A percentile compares a stretch with the other conserved stretches of the same genome.
Conservation (phyloP, 2,329 filamentous ascomycete species). For the Claviceps capensis region DNA sequence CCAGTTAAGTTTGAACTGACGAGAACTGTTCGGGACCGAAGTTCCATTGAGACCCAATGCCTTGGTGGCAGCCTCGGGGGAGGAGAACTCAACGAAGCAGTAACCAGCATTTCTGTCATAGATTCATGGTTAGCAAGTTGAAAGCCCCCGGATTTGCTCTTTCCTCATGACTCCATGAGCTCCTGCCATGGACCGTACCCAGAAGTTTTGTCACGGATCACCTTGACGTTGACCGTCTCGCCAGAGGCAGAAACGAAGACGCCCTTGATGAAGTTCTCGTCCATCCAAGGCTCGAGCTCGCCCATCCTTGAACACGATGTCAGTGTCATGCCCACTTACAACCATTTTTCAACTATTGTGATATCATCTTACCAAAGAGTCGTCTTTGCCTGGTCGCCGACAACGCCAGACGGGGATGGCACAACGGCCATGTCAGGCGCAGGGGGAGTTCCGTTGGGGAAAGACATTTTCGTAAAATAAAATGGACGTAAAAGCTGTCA, state of each 20-base stretch:
- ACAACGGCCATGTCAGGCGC: slow-evolving; percentile 23
- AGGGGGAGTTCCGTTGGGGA: slow-evolving; percentile 25
- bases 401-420: slow-evolving; percentile 19
- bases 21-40: slow-evolving; percentile 82
- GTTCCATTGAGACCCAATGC: slow-evolving; percentile 81
- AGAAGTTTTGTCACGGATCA: slow-evolving; percentile 98
- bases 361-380: slow-evolving; percentile 36
- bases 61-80: slow-evolving; percentile 74
- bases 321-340: slow-evolving; percentile 4
- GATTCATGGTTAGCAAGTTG: not conserved
- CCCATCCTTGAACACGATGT: slow-evolving; percentile 62
- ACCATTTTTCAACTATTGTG: not conserved
- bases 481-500: not conserved
- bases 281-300: slow-evolving; percentile 97
- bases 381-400: slow-evolving; percentile 39
- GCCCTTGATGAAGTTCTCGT: slow-evolving; percentile 95
- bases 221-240: slow-evolving; percentile 95
- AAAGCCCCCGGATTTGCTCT: not conserved
- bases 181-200: slow-evolving; percentile 45
- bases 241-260: slow-evolving; percentile 80
- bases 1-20: slow-evolving; percentile 99
- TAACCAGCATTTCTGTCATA: slow-evolving; percentile 77
- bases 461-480: slow-evolving; percentile 18
- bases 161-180: not conserved
- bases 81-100: slow-evolving; percentile 91